Evolutionary conservation across 2,329 filamentous ascomycete genomes (phyloP).

Genomic region (Annulohypoxylon truncatum): DNA sequence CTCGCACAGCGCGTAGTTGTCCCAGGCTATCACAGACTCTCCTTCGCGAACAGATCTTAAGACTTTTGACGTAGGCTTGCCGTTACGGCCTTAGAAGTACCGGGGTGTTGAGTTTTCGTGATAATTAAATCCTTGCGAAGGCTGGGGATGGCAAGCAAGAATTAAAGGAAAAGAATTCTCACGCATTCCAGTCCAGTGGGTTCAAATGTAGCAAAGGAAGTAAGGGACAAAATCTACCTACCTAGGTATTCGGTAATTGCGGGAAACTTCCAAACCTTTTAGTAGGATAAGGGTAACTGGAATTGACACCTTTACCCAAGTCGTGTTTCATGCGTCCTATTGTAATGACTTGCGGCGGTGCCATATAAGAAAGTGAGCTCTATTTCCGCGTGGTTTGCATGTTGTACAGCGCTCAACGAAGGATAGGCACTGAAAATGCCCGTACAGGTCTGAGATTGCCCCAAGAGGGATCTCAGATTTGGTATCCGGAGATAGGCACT

Average conservation of each 20-base stretch:
- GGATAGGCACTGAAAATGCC: background rate
- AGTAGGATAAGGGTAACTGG: slow-evolving; percentile 2
- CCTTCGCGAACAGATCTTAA: slow-evolving; percentile 11
- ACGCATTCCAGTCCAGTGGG: background rate
- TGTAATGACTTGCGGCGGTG: background rate
- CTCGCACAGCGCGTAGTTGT: slow-evolving; percentile 13
- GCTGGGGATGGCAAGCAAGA: background rate
- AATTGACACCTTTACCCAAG: too few relatives aligned
- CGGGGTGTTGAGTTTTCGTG: slow-evolving; percentile 7
- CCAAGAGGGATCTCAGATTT: background rate
- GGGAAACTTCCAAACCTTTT: background rate
- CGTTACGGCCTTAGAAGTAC: slow-evolving; percentile 27
- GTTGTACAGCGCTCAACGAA: slow-evolving; percentile 15
- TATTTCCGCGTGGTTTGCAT: slow-evolving; percentile 5
- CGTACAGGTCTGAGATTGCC: background rate
- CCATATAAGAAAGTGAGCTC: background rate
- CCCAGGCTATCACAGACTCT: slow-evolving; percentile 13
- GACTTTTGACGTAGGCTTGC: slow-evolving; percentile 2
- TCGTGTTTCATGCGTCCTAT: background rate
- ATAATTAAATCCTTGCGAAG: slow-evolving; percentile 4
- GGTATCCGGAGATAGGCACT: background rate
- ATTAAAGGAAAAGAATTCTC: background rate
- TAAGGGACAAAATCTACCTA: slow-evolving; percentile 19
- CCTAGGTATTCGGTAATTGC: slow-evolving; percentile 6
- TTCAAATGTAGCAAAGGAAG: slow-evolving; percentile 1